Base-by-base conservation (phyloP, 2,329 filamentous ascomycete species). In the Aspergillus clavatus region DNA sequence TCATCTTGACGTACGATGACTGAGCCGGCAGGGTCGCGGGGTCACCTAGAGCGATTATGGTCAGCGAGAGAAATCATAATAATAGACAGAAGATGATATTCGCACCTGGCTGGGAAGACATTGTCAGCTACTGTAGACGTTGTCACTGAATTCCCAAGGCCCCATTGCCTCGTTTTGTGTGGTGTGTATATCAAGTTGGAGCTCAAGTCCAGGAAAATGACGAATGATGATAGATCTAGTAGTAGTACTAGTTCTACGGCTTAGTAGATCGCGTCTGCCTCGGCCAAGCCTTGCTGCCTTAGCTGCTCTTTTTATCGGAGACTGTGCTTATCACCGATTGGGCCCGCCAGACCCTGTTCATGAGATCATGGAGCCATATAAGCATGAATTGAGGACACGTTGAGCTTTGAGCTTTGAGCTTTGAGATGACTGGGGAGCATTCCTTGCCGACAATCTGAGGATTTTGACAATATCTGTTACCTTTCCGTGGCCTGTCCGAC, bases 1-100 rank as follows among this genome's bases (percentile, higher is more conserved):
- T n/a, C n/a, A n/a, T n/a, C n/a, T 14, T 43, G 43, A 57, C 69
- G 48, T 63, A 72, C 70, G 70, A 72, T 37, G 71, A 70, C 53
- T 70, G 67, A 51, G 65, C 54, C 55, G 59, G 54, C 41, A 62
- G 46, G 41, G 52, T 51, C 51, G 52, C 48, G 23, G 56, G 50
- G 54, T 64, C 63, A 55, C 55, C 63, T 66, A 45, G 11, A 40
- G 27, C 7, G 27, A 36, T 38, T 29, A 38, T 43, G 28, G 45
- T 63, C 33, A 65, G 54, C 18, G 19, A 18, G 35, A 3, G 24
- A 21, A 11, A 14, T 6, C 14, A 23, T 33, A n/a, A 8, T 16
- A 6, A 46, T n/a, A 5, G 40, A 31, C 22, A 33, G 16, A 2
- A 5, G 1, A 47, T 10, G 12, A n/a, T 24, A n/a, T 44, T 42